These are phyloP conservation scores for Pilasporangium apinafurcum DNA, from an alignment of 352 stramenopile species.

Conservation along the genomic window DNA sequence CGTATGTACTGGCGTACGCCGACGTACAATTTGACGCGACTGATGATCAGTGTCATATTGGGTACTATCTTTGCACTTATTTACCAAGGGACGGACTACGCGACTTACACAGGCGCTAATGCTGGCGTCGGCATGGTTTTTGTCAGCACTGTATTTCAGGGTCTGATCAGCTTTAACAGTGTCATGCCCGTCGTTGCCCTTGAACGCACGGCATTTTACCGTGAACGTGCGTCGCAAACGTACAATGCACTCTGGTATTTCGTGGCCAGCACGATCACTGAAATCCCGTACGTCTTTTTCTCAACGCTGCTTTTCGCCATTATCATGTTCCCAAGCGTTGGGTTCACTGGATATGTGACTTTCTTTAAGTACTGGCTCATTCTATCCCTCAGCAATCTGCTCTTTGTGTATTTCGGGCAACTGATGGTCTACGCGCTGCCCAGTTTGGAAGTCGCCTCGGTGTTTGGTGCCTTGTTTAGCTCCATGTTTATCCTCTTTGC, in stretches of 20 bases:
- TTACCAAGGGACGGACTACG: conserved; percentile 54
- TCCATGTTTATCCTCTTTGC: conserved; percentile 57
- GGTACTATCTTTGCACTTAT: conserved; percentile 70
- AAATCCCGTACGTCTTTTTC: conserved; percentile 59
- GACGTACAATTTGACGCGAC: conserved; percentile 76
- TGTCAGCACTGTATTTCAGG: conserved; percentile 73
- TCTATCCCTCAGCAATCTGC: conserved; percentile 30
- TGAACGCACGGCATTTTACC: conserved; percentile 90
- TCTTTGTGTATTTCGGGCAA: conserved; percentile 45
- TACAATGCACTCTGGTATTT: conserved; percentile 86
- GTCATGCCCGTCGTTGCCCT: conserved; percentile 73
- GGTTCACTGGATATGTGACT: conserved; percentile 20
- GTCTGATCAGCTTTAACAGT: conserved; percentile 73
- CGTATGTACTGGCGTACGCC: conserved; percentile 84
- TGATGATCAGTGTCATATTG: conserved; percentile 65
- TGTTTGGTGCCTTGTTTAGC: conserved; percentile 33
- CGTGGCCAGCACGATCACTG: conserved; percentile 67
- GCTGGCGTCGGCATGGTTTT: conserved; percentile 74
- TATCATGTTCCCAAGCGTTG: conserved; percentile 42
- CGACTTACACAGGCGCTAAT: conserved; percentile 33
- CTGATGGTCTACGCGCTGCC: conserved; percentile 36
- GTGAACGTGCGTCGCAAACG: conserved; percentile 86
- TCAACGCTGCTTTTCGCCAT: conserved; percentile 22
- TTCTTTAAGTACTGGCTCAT: conserved; percentile 45
- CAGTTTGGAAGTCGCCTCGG: conserved; percentile 32